phyloP scores from a whole-genome alignment of 768 basidiomycete genomes.

The Tulasnella sp. region DNA sequence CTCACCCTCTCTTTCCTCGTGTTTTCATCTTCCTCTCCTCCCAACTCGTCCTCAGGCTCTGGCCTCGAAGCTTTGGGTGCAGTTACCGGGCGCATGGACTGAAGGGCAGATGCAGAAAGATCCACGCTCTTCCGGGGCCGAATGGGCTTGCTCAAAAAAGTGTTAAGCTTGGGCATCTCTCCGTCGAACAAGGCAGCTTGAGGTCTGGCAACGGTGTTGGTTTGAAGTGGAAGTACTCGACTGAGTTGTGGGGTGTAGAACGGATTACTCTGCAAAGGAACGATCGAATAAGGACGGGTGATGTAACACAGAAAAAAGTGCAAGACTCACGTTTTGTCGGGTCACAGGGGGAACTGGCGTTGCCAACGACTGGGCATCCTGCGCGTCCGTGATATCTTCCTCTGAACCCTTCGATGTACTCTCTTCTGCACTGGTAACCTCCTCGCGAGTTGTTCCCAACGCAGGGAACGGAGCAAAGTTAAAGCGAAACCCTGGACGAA shows the following conservation, averaged over 20 bases:
- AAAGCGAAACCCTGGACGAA: background rate
- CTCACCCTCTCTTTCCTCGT: background rate
- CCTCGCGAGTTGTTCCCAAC: background rate
- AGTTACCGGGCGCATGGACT: background rate
- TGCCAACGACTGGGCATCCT: background rate
- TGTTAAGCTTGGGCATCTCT: background rate
- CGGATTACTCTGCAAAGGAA: background rate
- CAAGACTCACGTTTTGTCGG: background rate
- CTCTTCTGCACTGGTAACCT: background rate
- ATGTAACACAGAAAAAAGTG: background rate
- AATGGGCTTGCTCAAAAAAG: background rate
- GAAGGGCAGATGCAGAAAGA: background rate
- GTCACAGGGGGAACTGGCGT: background rate
- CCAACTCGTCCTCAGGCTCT: background rate
- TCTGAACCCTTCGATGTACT: background rate
- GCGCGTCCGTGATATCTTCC: background rate
- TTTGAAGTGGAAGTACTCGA: background rate
- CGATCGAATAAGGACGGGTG: background rate
- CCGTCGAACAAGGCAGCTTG: background rate
- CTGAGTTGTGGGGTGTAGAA: background rate
- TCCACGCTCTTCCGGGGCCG: background rate
- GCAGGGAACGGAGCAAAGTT: background rate
- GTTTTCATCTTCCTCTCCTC: background rate
- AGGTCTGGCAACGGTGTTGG: conserved; percentile 1
- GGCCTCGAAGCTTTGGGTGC: background rate